These are phyloP conservation scores for Pelagophyceae sp. DNA, from an alignment of 352 stramenopile genomes.

Conservation along the genomic window DNA sequence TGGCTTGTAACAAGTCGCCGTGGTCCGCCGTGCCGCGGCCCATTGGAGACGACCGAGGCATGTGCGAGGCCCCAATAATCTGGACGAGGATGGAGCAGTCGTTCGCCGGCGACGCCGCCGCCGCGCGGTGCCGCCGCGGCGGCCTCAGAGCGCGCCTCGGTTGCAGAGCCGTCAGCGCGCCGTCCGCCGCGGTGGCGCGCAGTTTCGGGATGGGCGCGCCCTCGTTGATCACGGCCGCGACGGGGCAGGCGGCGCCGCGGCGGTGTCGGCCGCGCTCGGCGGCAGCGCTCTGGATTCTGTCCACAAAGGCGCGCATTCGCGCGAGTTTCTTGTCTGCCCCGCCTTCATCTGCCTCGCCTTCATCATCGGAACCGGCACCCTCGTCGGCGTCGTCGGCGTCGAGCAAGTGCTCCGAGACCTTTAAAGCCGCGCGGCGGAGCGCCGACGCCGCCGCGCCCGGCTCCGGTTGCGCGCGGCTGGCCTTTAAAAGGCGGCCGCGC, in stretches of 20 bases:
- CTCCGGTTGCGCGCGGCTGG: too few relatives aligned
- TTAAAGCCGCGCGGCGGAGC: too few relatives aligned
- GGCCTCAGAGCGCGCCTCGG: conserved; percentile 26
- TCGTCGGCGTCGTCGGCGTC: neutral
- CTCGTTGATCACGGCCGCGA: neutral
- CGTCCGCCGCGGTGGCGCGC: neutral
- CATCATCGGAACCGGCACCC: neutral
- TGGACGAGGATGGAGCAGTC: conserved; percentile 67
- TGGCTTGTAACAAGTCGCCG: neutral
- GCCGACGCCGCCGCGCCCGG: neutral
- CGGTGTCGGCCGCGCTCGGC: neutral
- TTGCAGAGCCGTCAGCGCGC: neutral
- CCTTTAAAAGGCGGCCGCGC: too few relatives aligned
- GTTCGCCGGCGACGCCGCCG: conserved; percentile 42
- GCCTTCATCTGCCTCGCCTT: neutral
- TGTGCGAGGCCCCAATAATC: conserved; percentile 60
- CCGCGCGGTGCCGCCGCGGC: conserved; percentile 28
- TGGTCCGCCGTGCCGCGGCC: too few relatives aligned
- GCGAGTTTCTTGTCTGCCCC: neutral
- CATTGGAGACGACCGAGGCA: conserved; percentile 41
- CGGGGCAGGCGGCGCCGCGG: too few relatives aligned
- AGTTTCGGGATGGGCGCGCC: neutral
- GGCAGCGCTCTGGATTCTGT: neutral
- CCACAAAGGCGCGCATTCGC: neutral
- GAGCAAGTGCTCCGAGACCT: too few relatives aligned